Percentiles rank a stretch among this genome's conserved stretches.
Evolutionary conservation across 2,329 filamentous ascomycete genomes (phyloP).

Genomic region (Scedosporium boydii): DNA sequence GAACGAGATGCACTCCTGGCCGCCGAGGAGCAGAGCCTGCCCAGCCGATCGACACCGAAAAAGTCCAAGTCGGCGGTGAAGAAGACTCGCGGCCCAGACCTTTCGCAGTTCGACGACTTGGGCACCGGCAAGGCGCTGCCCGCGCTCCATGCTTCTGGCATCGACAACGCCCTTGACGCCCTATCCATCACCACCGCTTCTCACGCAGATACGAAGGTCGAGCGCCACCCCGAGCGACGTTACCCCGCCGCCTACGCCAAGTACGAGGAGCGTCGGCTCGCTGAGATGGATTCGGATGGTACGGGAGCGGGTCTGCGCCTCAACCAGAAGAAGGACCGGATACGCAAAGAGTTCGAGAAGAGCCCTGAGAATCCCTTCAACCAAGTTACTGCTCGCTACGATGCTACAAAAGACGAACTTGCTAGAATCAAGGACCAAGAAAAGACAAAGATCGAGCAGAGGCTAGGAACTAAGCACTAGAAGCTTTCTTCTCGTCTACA

Average conservation of each 20-base stretch:
- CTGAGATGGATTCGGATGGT: conserved; percentile 78
- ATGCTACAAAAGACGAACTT: conserved; percentile 71
- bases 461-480: conserved; percentile 35
- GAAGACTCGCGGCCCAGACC: conserved; percentile 63
- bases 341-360: conserved; percentile 90
- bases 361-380: conserved; percentile 94
- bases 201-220: conserved; percentile 53
- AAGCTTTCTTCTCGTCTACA: neutral
- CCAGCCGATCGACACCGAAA: conserved; percentile 52
- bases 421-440: conserved; percentile 55
- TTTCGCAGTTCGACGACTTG: conserved; percentile 61
- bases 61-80: conserved; percentile 59
- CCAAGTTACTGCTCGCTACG: conserved; percentile 66
- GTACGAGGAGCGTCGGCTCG: conserved; percentile 71
- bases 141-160: conserved; percentile 71
- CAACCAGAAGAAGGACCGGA: conserved; percentile 75
- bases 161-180: conserved; percentile 89
- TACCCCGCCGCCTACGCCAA: conserved; percentile 78
- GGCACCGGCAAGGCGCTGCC: conserved; percentile 32
- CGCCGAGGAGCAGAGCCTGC: conserved; percentile 65
- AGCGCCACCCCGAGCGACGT: conserved; percentile 78
- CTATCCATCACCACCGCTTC: conserved; percentile 53
- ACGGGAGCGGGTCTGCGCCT: conserved; percentile 61
- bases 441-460: conserved; percentile 63
- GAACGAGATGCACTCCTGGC: conserved; percentile 76